Percentiles rank a stretch among this genome's conserved stretches.
Evolutionary conservation across 768 basidiomycete species (phyloP).

Genomic region (Mycena indigotica): DNA sequence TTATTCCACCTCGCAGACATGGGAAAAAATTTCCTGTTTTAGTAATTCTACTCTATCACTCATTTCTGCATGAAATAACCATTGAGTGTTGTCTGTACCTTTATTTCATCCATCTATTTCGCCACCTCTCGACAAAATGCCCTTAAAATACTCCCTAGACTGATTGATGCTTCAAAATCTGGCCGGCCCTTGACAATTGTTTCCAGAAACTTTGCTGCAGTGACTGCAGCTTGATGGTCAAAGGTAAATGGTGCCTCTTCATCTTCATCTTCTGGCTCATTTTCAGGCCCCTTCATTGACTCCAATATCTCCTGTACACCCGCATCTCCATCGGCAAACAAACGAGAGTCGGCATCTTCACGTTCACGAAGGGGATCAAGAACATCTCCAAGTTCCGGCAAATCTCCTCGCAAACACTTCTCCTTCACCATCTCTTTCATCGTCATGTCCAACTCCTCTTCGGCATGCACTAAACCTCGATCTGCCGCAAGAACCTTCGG

Average conservation of each 20-base stretch:
- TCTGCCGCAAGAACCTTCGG: slow-evolving; percentile 2
- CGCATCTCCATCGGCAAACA: slow-evolving; percentile 13
- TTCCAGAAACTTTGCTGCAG: too few relatives aligned
- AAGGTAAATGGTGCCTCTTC: not conserved
- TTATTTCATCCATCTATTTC: too few relatives aligned
- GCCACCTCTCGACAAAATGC: too few relatives aligned
- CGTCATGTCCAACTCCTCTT: slow-evolving; percentile 13
- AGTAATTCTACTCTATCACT: too few relatives aligned
- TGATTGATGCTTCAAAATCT: too few relatives aligned
- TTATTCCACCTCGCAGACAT: too few relatives aligned
- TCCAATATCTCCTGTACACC: not conserved
- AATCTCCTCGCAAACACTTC: slow-evolving; percentile 5
- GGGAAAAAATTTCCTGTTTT: too few relatives aligned
- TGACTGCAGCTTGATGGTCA: not conserved
- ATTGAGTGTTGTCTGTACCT: too few relatives aligned
- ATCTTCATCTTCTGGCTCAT: not conserved
- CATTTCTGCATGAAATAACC: too few relatives aligned
- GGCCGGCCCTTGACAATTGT: too few relatives aligned
- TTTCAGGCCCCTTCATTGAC: not conserved
- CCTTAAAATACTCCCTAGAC: too few relatives aligned
- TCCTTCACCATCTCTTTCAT: slow-evolving; percentile 17
- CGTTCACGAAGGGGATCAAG: slow-evolving; percentile 23
- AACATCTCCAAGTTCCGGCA: slow-evolving; percentile 12
- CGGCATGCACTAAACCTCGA: too few relatives aligned
- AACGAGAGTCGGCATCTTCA: slow-evolving; percentile 9